phyloP scores from a whole-genome alignment of 1,284 basidiomycete species.

The Apiotrichum gamsii region DNA sequence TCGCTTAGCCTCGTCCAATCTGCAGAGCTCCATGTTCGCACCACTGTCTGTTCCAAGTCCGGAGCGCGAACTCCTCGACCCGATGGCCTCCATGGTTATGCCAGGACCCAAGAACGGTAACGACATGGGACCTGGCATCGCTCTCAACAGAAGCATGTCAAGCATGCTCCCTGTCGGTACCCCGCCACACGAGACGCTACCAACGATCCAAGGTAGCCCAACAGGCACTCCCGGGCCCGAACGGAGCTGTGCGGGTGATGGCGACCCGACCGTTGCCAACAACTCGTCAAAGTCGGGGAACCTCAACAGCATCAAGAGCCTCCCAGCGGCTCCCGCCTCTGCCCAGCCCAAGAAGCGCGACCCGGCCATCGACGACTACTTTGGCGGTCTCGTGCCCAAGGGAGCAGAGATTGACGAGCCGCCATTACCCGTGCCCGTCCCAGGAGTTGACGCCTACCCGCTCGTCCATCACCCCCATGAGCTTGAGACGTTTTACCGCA shows the following conservation, averaged over 20 bases:
- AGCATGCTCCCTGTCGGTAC: conserved; percentile 10
- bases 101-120: conserved; percentile 45
- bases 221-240: no score
- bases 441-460: not conserved
- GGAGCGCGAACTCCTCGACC: conserved; percentile 77
- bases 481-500: not conserved
- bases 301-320: no score
- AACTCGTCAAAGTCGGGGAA: no score
- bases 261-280: no score
- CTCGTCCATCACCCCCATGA: conserved; percentile 3
- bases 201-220: conserved; percentile 31
- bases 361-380: conserved; percentile 38
- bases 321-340: no score
- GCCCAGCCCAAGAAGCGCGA: no score
- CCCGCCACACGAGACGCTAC: conserved; percentile 13
- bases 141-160: conserved; percentile 32
- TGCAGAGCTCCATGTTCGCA: conserved; percentile 35
- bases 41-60: conserved; percentile 77
- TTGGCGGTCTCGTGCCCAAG: conserved; percentile 20
- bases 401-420: conserved; percentile 11
- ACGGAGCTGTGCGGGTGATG: no score
- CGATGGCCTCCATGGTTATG: conserved; percentile 54
- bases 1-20: conserved; percentile 58
- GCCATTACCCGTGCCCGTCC: conserved; percentile 4
- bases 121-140: conserved; percentile 17